A percentile compares a stretch with the other conserved stretches of the same genome.
Conservation (phyloP, 768 basidiomycete genomes). For the Fistulinella prunicolor region DNA sequence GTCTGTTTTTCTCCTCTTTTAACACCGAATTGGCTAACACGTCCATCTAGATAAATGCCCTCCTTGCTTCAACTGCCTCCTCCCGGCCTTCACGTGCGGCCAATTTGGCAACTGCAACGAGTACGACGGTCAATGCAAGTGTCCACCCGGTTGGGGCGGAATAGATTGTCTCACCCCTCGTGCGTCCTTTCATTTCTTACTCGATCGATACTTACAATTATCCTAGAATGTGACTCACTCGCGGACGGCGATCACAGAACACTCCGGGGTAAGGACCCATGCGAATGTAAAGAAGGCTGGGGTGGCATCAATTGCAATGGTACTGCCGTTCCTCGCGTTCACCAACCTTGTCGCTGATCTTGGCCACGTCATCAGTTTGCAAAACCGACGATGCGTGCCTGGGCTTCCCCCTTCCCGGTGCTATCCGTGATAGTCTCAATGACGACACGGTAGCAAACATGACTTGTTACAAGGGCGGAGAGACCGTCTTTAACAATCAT, state of each 20-base stretch:
- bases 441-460: slow-evolving; percentile 55
- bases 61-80: slow-evolving; percentile 93
- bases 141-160: slow-evolving; percentile 96
- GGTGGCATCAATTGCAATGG: slow-evolving; percentile 97
- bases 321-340: slow-evolving; percentile 32
- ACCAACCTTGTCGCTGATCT: background rate
- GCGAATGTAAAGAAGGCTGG: slow-evolving; percentile 95
- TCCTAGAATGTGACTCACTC: slow-evolving; percentile 87
- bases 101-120: slow-evolving; percentile 89
- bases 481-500: slow-evolving; percentile 92
- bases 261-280: slow-evolving; percentile 72
- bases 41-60: slow-evolving; percentile 56
- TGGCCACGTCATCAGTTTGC: slow-evolving; percentile 65
- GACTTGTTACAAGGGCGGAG: slow-evolving; percentile 92
- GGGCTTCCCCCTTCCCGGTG: slow-evolving; percentile 66
- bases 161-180: slow-evolving; percentile 92
- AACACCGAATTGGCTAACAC: background rate
- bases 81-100: slow-evolving; percentile 89
- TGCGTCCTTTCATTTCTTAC: slow-evolving; percentile 41
- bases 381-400: slow-evolving; percentile 75
- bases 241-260: slow-evolving; percentile 85
- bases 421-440: slow-evolving; percentile 36
- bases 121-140: slow-evolving; percentile 95
- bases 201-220: background rate
- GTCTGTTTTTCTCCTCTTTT: slow-evolving; percentile 3